phyloP scores from a whole-genome alignment of 495 filamentous ascomycete genomes.

The Lindgomyces ingoldianus region DNA sequence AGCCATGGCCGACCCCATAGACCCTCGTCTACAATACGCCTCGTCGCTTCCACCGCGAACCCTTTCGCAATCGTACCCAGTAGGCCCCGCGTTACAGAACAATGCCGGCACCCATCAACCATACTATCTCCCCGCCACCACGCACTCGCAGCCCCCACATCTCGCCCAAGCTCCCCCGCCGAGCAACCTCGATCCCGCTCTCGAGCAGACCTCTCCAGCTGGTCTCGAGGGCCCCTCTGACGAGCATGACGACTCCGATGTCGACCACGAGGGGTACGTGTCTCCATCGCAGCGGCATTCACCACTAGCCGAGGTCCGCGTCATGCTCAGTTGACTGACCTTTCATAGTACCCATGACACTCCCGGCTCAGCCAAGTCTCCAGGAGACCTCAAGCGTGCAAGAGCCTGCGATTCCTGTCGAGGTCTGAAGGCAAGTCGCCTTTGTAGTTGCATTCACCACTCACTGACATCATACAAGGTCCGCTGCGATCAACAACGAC shows the following conservation, averaged over 20 bases:
- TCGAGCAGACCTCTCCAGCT: conserved; percentile 29
- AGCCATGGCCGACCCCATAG: conserved; percentile 20
- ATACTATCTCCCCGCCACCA: conserved; percentile 30
- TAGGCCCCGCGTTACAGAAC: conserved; percentile 17
- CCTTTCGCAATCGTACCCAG: conserved; percentile 21
- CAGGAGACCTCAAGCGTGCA: conserved; percentile 66
- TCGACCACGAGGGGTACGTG: conserved; percentile 27
- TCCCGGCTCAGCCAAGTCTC: conserved; percentile 27
- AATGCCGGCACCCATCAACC: conserved; percentile 11
- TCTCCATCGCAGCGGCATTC: background rate
- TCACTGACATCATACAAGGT: conserved; percentile 50
- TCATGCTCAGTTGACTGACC: too few species aligned
- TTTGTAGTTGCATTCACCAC: background rate
- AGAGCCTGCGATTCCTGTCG: conserved; percentile 95
- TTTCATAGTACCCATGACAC: conserved; percentile 13
- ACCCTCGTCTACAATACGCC: conserved; percentile 32
- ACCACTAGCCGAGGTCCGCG: too few species aligned
- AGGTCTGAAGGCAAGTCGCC: conserved; percentile 80
- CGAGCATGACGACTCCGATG: conserved; percentile 21
- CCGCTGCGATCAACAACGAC: conserved; percentile 77
- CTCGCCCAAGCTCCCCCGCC: conserved; percentile 10
- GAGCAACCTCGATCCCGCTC: conserved; percentile 33
- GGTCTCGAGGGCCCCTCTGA: conserved; percentile 17
- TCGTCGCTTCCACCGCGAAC: conserved; percentile 18
- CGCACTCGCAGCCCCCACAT: conserved; percentile 16